A percentile compares a stretch with the other conserved stretches of the same genome.
Evolutionary conservation across 2,329 filamentous ascomycete species (phyloP).

Genomic region (Cladosporium sphaerospermum): DNA sequence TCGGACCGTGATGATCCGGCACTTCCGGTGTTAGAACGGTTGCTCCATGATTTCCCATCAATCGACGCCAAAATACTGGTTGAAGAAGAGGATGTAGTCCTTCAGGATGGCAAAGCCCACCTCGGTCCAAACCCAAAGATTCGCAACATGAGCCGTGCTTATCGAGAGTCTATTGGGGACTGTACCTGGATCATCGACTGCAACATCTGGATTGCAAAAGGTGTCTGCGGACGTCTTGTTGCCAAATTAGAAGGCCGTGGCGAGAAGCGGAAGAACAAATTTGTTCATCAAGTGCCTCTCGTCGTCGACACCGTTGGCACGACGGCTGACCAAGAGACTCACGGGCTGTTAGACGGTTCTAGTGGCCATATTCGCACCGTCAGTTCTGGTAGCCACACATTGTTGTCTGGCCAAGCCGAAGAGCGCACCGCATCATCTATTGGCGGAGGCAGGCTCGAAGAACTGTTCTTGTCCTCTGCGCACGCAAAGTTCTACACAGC

Average conservation of each 20-base stretch:
- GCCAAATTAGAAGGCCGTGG: conserved; percentile 72
- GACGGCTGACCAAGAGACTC: conserved; percentile 21
- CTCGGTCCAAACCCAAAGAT: conserved; percentile 98
- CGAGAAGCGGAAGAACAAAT: conserved; percentile 58
- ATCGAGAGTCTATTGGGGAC: conserved; percentile 79
- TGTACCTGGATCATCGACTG: conserved; percentile 94
- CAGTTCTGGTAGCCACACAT: conserved; percentile 9
- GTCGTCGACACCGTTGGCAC: conserved; percentile 62
- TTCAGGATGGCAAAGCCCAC: conserved; percentile 48
- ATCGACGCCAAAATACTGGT: conserved; percentile 68
- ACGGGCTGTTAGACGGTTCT: conserved; percentile 20
- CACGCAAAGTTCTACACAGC: conserved; percentile 98
- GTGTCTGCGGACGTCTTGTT: conserved; percentile 80
- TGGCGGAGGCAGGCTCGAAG: conserved; percentile 79
- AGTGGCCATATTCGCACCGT: conserved; percentile 11
- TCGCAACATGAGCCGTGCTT: conserved; percentile 88
- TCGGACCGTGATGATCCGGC: conserved; percentile 69
- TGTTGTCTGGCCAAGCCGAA: conserved; percentile 14
- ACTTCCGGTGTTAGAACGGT: conserved; percentile 62
- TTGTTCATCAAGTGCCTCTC: conserved; percentile 89
- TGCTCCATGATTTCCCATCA: conserved; percentile 66
- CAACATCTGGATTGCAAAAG: conserved; percentile 84
- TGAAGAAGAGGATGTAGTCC: conserved; percentile 71
- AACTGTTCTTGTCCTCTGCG: conserved; percentile 86
- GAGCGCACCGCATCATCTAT: conserved; percentile 22